Conservation (phyloP, 2,329 filamentous ascomycete genomes). For the Cladosporium sp. region DNA sequence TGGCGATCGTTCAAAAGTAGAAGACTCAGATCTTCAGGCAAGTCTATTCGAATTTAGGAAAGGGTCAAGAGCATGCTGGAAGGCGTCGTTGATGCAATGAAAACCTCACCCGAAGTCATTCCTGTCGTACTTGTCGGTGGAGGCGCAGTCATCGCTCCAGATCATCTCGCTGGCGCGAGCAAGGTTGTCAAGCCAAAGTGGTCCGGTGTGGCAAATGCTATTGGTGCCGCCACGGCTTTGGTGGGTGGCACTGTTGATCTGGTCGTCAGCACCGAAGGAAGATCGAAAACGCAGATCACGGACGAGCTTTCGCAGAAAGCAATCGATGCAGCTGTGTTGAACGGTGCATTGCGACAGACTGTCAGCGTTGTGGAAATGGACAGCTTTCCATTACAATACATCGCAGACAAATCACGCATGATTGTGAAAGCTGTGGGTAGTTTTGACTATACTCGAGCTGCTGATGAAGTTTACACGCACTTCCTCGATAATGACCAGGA, state of each 20-base stretch:
- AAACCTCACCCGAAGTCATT: conserved; percentile 56
- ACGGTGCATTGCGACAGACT: conserved; percentile 33
- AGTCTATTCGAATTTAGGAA: not conserved
- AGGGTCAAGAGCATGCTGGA: conserved; percentile 52
- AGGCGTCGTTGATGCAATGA: conserved; percentile 57
- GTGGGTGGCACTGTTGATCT: conserved; percentile 49
- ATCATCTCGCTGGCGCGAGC: conserved; percentile 53
- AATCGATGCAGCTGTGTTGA: conserved; percentile 36
- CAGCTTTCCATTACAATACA: conserved; percentile 52
- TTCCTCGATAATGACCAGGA: conserved; percentile 18
- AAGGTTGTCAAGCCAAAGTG: conserved; percentile 54
- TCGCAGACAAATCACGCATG: conserved; percentile 46
- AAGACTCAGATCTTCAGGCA: no score
- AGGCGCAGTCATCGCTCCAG: conserved; percentile 56
- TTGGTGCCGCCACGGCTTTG: conserved; percentile 59
- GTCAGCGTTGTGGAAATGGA: conserved; percentile 50
- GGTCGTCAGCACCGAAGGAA: conserved; percentile 36
- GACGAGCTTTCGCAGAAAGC: conserved; percentile 36
- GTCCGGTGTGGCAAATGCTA: conserved; percentile 60
- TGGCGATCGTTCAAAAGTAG: no score
- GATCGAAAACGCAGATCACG: conserved; percentile 25
- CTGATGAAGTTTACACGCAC: no score
- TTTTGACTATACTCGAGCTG: conserved; percentile 35
- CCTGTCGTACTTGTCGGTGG: conserved; percentile 61
- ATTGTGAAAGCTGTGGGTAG: conserved; percentile 57